phyloP scores from a whole-genome alignment of 805 yeast species.

The Candida fluviatilis region DNA sequence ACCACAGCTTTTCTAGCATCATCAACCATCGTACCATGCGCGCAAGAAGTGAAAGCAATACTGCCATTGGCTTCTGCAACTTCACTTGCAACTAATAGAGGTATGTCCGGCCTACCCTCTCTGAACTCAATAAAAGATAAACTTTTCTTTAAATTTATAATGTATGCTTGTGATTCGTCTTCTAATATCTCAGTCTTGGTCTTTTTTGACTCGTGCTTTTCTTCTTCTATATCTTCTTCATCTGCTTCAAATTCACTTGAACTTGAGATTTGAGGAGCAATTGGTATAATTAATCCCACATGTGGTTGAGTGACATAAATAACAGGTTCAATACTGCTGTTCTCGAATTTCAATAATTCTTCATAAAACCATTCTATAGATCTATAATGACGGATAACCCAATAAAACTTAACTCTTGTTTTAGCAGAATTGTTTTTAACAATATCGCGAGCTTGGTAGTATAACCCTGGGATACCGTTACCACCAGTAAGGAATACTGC shows the following conservation, averaged over 20 bases:
- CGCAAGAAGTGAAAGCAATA: conserved; percentile 45
- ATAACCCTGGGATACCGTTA: conserved; percentile 40
- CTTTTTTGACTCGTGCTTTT: background rate
- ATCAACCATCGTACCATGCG: conserved; percentile 41
- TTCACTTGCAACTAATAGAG: conserved; percentile 31
- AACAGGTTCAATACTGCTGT: conserved; percentile 30
- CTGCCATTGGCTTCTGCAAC: conserved; percentile 31
- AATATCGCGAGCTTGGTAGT: conserved; percentile 26
- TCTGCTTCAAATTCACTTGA: conserved; percentile 2
- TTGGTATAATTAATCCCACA: conserved; percentile 4
- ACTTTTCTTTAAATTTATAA: conserved; percentile 5
- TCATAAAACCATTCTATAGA: conserved; percentile 37
- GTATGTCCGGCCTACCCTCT: conserved; percentile 40
- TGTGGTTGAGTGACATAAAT: conserved; percentile 40
- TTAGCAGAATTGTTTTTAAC: conserved; percentile 11
- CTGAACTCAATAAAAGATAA: conserved; percentile 35
- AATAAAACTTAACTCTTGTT: conserved; percentile 24
- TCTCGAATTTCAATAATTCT: conserved; percentile 30
- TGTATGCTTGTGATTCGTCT: conserved; percentile 1
- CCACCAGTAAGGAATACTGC: conserved; percentile 34
- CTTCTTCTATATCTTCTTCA: background rate
- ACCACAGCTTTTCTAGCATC: conserved; percentile 21
- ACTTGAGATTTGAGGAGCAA: conserved; percentile 1
- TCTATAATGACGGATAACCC: conserved; percentile 38
- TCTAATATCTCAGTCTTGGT: background rate